Base-by-base conservation (phyloP, 768 basidiomycete species). In the Kwoniella botswanensis region DNA sequence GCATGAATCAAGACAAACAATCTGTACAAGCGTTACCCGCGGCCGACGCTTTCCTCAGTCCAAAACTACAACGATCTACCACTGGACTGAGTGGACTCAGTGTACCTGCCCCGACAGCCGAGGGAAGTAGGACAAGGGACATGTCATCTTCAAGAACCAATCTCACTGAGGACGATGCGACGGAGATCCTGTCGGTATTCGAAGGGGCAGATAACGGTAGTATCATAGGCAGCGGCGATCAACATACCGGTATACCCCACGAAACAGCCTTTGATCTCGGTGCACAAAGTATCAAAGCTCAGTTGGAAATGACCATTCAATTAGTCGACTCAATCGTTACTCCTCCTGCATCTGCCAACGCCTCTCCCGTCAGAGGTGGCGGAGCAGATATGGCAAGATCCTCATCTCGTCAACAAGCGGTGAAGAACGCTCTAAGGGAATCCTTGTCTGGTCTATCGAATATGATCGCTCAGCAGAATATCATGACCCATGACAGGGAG, bases 401-500 rank as follows among this genome's bases (percentile, higher is more conserved):
- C 22, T 68, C 62, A 29, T 79, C 85, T 5, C 74, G 87, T 42
- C 85, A 86, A 56, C 84, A 86, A 9, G 89, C 90, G 0, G 80
- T 94, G 21, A 87, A 86, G 42, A 89, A 90, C 4, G 84, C 84
- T 15, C 71, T 85, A 12, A 67, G 72, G 21, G 71, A 79, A 42
- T 90, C 89, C 0, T 84, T 93, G 12, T 69, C 81, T 1, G 85
- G 86, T 0, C 88, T 91, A 3, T 88, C 89, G 69, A 83, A 82
- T 17, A 86, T 91, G 84, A 80, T 92, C n/a, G 84, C 84, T 62
- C 90, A 91, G 68, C 93, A 92, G 76, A 84, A 89, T 1, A 82
- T 86, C 55, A 92, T 94, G 88, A 86, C 87, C 5, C 86, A 86
- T 66, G 90, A 91, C 68, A 86, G 95, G n/a, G 95, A 97, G 73